A percentile compares a stretch with the other conserved stretches of the same genome.
Evolutionary conservation across 495 filamentous ascomycete genomes (phyloP).

Genomic region (Oleoguttula mirabilis): DNA sequence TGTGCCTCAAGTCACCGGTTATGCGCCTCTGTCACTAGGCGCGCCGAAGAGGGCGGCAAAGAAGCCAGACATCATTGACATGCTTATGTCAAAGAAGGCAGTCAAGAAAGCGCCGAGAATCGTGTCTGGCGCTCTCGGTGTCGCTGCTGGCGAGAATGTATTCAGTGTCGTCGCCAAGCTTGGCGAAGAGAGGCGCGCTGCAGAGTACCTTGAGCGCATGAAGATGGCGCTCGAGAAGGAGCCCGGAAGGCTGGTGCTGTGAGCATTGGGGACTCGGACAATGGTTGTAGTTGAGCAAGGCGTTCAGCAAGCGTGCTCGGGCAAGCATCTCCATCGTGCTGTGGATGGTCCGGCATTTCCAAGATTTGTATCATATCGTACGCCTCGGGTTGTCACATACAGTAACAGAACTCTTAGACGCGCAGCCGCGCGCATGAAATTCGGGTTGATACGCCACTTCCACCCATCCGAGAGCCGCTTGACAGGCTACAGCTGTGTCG

Average conservation of each 20-base stretch:
- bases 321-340: neutral
- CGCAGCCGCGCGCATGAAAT: no score
- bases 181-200: conserved; percentile 67
- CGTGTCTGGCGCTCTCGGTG: conserved; percentile 22
- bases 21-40: conserved; percentile 31
- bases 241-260: conserved; percentile 65
- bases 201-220: conserved; percentile 67
- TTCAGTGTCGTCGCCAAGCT: conserved; percentile 67
- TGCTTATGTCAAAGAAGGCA: conserved; percentile 44
- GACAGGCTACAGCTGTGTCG: no score
- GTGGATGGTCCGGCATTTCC: no score
- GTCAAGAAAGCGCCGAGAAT: conserved; percentile 24
- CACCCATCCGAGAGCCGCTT: no score
- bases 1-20: conserved; percentile 59
- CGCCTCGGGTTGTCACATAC: no score
- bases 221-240: conserved; percentile 72
- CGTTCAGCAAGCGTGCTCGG: conserved; percentile 1
- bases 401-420: no score
- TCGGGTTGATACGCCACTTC: no score
- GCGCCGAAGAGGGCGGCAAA: conserved; percentile 21
- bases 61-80: conserved; percentile 62
- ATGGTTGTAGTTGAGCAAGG: conserved; percentile 1
- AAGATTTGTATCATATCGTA: no score
- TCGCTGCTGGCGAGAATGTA: conserved; percentile 49
- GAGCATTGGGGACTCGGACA: neutral